A percentile compares a stretch with the other conserved stretches of the same genome.
Conservation (phyloP, 257 asterid genomes). For the Solanum medicagineum region DNA sequence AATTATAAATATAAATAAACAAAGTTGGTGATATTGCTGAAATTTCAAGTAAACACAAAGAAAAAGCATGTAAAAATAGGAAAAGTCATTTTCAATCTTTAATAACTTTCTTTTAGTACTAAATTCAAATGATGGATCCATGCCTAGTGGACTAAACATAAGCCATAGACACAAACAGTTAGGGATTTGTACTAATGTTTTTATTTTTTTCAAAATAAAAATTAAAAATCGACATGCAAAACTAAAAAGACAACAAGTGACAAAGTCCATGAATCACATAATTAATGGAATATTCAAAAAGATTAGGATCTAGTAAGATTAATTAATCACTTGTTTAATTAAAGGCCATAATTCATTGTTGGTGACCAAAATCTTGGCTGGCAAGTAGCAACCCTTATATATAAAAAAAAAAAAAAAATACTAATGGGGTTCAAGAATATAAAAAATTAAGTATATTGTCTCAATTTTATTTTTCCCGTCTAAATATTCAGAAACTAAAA, state of each 20-base stretch:
- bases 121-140: background rate
- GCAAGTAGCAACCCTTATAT: background rate
- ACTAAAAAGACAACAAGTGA: background rate
- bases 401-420: background rate
- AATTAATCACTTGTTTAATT: conserved; percentile 1
- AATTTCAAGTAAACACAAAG: conserved; percentile 11
- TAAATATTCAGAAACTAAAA: no score
- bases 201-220: background rate
- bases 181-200: background rate
- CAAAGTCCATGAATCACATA: background rate
- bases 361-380: background rate
- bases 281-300: background rate
- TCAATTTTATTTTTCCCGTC: no score
- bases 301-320: background rate
- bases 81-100: conserved; percentile 13
- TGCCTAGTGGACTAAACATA: conserved; percentile 4
- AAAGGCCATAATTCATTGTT: background rate
- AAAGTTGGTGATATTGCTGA: conserved; percentile 20
- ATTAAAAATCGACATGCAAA: background rate
- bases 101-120: conserved; percentile 3
- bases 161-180: background rate
- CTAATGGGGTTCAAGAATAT: no score
- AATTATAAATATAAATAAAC: background rate
- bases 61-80: background rate
- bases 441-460: no score